A percentile compares a stretch with the other conserved stretches of the same genome.
phyloP scores from a whole-genome alignment of 495 filamentous ascomycete genomes.

The Hypoxylon subgilvum region DNA sequence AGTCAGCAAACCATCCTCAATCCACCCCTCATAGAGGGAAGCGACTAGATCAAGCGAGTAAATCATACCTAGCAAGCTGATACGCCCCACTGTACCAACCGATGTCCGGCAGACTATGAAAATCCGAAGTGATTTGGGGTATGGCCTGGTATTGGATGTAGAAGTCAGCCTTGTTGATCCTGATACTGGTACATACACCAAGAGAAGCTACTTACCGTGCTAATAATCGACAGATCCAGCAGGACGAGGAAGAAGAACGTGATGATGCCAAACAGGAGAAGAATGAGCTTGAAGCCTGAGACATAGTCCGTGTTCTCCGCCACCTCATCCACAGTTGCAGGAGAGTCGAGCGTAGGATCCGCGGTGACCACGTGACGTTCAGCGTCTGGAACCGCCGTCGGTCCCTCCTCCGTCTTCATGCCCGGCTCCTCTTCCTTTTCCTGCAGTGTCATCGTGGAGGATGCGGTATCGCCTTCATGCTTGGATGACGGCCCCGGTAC shows the following conservation, averaged over 20 bases:
- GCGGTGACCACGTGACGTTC: constrained; percentile 1
- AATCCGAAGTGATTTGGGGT: constrained; percentile 52
- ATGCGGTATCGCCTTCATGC: constrained; percentile 6
- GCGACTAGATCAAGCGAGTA: background rate
- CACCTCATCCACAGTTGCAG: constrained; percentile 14
- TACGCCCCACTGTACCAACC: constrained; percentile 59
- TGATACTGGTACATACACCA: no score
- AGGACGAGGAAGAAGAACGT: constrained; percentile 57
- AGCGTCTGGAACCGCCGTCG: background rate
- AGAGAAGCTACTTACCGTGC: constrained; percentile 51
- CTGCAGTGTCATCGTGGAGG: constrained; percentile 4
- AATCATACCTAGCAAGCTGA: constrained; percentile 45
- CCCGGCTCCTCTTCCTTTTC: constrained; percentile 10
- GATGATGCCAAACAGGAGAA: constrained; percentile 40
- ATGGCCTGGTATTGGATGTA: constrained; percentile 34
- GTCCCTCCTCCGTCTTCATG: background rate
- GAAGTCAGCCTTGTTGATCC: constrained; percentile 5
- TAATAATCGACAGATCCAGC: constrained; percentile 58
- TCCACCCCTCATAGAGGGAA: background rate
- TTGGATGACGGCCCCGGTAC: background rate
- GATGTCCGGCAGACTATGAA: constrained; percentile 52
- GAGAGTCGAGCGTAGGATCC: background rate
- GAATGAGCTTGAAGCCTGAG: constrained; percentile 32
- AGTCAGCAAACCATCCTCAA: constrained; percentile 17
- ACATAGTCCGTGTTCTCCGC: constrained; percentile 28